Conservation (phyloP, 768 basidiomycete species). For the Hericium coralloides region DNA sequence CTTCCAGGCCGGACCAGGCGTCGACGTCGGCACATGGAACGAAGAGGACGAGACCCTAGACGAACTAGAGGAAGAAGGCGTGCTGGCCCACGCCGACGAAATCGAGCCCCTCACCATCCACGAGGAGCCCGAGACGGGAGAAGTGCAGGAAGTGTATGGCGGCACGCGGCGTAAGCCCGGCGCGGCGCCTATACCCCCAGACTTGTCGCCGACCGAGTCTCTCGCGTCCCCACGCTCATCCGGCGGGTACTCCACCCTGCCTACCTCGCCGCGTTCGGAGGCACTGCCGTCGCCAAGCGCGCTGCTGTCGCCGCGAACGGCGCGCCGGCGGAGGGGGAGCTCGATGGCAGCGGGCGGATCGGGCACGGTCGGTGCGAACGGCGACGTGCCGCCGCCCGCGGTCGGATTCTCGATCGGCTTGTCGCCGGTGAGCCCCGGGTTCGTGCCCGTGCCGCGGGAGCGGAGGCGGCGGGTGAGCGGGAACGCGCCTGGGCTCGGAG, state of each 20-base stretch:
- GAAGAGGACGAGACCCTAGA: conserved; percentile 25
- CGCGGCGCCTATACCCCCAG: not conserved
- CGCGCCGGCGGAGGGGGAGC: conserved; percentile 9
- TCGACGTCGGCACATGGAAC: conserved; percentile 32
- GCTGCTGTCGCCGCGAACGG: not conserved
- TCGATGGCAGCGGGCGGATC: conserved; percentile 3
- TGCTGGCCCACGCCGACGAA: not conserved
- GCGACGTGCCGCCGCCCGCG: conserved; percentile 12
- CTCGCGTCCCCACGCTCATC: not conserved
- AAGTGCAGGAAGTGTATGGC: not conserved
- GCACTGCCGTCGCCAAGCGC: conserved; percentile 9
- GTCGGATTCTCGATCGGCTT: conserved; percentile 67
- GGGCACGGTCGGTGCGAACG: not conserved
- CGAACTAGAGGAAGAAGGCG: conserved; percentile 1
- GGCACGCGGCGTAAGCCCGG: not conserved
- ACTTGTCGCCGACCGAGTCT: not conserved
- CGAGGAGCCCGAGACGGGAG: not conserved
- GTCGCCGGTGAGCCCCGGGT: conserved; percentile 72
- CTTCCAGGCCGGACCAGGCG: conserved; percentile 39
- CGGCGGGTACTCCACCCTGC: not conserved
- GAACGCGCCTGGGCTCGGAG: conserved; percentile 6
- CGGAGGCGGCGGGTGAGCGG: conserved; percentile 37
- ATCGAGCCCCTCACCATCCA: not conserved
- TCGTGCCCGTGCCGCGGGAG: conserved; percentile 51
- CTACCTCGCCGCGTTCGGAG: not conserved